Evolutionary conservation across 148 eudicot genomes (phyloP).

Genomic region (Tetragonia tetragonoides): DNA sequence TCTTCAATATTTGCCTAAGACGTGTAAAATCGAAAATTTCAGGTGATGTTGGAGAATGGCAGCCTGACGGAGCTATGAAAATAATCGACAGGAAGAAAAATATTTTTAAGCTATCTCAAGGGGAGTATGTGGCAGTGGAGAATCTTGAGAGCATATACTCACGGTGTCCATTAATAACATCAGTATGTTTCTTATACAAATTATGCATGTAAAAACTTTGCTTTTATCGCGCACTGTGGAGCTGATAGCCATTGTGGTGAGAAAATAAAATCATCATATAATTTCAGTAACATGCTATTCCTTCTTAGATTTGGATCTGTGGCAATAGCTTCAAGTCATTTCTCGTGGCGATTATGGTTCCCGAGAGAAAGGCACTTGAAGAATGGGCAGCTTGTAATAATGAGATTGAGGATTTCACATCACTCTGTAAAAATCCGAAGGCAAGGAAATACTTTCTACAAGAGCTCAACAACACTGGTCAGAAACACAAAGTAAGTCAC

Average conservation of each 20-base stretch:
- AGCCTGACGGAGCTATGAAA: slow-evolving; percentile 83
- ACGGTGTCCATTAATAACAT: slow-evolving; percentile 69
- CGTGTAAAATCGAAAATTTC: slow-evolving; percentile 2
- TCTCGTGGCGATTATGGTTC: slow-evolving; percentile 89
- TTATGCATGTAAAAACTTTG: neutral
- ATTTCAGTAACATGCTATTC: slow-evolving; percentile 7
- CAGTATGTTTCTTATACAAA: slow-evolving; percentile 41
- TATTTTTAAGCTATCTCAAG: slow-evolving; percentile 95
- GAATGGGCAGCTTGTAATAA: slow-evolving; percentile 68
- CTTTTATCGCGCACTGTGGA: neutral
- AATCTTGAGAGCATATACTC: slow-evolving; percentile 73
- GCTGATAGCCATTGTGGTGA: neutral
- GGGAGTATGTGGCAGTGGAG: slow-evolving; percentile 96
- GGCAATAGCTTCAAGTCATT: slow-evolving; percentile 96
- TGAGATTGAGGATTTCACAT: slow-evolving; percentile 46
- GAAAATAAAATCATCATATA: neutral
- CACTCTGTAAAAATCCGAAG: slow-evolving; percentile 57
- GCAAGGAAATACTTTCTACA: slow-evolving; percentile 70
- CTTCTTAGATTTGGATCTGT: slow-evolving; percentile 79
- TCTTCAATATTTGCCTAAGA: neutral
- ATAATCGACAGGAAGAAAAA: slow-evolving; percentile 96
- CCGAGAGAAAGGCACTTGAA: slow-evolving; percentile 76
- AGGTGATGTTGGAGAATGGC: slow-evolving; percentile 99
- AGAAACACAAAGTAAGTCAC: slow-evolving; percentile 55
- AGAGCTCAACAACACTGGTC: slow-evolving; percentile 73